Percentiles rank a stretch among this genome's conserved stretches.
phyloP scores from a whole-genome alignment of 164 flowering plant genomes.

The Chimonanthus salicifolius region DNA sequence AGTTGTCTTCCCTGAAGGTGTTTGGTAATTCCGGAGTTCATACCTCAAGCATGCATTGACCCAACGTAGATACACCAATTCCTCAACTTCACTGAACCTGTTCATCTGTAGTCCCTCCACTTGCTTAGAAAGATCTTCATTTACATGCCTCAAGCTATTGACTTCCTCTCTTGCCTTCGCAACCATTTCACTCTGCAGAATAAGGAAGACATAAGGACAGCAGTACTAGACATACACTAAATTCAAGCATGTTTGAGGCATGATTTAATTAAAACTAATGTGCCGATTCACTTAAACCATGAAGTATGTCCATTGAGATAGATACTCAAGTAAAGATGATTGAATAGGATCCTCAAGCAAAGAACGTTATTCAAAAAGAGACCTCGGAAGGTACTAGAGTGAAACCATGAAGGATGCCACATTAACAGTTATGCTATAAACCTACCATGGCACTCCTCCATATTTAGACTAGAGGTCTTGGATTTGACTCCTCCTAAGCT shows the following conservation, averaged over 20 bases:
- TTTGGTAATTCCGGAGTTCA: conserved; percentile 82
- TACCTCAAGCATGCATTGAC: conserved; percentile 93
- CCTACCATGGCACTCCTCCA: no score
- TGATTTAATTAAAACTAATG: background rate
- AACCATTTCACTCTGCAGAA: conserved; percentile 73
- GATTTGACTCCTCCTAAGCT: no score
- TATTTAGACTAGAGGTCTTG: no score
- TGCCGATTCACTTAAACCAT: background rate
- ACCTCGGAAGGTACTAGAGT: no score
- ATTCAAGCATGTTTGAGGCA: background rate
- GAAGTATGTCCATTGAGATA: background rate
- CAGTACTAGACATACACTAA: background rate
- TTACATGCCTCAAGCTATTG: conserved; percentile 56
- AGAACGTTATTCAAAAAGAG: no score
- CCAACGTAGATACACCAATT: conserved; percentile 96
- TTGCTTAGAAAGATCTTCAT: conserved; percentile 86
- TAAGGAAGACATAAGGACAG: background rate
- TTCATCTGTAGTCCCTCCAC: conserved; percentile 98
- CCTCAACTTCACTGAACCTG: conserved; percentile 96
- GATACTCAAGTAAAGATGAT: background rate
- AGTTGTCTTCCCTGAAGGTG: conserved; percentile 68
- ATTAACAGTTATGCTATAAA: no score
- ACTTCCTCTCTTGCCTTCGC: conserved; percentile 72
- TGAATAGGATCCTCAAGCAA: no score
- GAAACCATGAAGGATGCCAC: no score